A percentile compares a stretch with the other conserved stretches of the same genome.
phyloP scores from a whole-genome alignment of 352 stramenopile genomes.

The Globisporangium takayamanum region DNA sequence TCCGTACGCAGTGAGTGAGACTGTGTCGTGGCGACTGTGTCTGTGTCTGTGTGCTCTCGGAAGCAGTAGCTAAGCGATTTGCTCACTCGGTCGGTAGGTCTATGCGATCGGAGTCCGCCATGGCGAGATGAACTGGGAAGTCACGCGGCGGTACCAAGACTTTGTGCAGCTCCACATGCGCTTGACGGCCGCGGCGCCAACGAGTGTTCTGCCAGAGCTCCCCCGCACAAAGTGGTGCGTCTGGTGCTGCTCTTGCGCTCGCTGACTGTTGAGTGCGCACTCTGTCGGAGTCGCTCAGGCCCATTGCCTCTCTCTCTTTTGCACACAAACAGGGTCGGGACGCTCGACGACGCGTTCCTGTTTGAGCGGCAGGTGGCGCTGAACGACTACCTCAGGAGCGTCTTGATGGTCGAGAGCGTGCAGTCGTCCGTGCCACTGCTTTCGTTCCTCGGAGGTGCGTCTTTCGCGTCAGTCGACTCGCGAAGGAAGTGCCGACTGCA shows the following conservation, averaged over 20 bases:
- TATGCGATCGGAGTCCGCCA: conserved; percentile 39
- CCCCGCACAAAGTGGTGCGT: conserved; percentile 36
- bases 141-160: conserved; percentile 36
- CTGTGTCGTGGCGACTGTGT: background rate
- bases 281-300: background rate
- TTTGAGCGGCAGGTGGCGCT: conserved; percentile 27
- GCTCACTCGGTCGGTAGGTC: conserved; percentile 15
- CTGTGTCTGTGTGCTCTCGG: background rate
- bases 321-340: conserved; percentile 18
- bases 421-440: conserved; percentile 37
- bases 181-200: conserved; percentile 10
- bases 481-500: too few relatives aligned
- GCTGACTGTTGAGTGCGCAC: background rate
- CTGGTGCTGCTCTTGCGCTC: background rate
- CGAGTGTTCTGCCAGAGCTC: conserved; percentile 19
- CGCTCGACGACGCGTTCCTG: conserved; percentile 34
- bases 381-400: conserved; percentile 36
- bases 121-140: conserved; percentile 32
- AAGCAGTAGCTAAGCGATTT: background rate
- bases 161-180: conserved; percentile 34
- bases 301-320: background rate
- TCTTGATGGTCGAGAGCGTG: conserved; percentile 36
- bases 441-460: conserved; percentile 49
- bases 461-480: background rate
- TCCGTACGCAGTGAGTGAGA: conserved; percentile 24